Base-by-base conservation (phyloP, 192 early-diverging fungal genomes). In the Coemansia sp. region DNA sequence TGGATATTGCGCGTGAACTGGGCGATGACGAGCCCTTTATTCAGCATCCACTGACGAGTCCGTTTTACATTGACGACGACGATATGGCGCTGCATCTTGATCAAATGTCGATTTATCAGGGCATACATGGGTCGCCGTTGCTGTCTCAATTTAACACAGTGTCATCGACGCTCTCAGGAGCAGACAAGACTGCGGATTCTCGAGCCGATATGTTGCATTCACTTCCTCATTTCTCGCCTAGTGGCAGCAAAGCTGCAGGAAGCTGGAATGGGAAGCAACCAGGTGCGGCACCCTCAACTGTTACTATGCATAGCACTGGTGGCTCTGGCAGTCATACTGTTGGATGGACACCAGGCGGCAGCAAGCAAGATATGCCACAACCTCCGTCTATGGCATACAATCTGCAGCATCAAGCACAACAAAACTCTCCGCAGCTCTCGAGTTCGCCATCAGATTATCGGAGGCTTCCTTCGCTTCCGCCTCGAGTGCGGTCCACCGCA, bases 1-100 rank as follows among this genome's bases (percentile, higher is more conserved):
- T 75, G 23, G 78, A 80, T 54, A 80, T 80, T 72, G 78, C 78
- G 42, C 72, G 78, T 33, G 78, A 80, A 66, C 73, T 80, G 30
- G 68, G 78, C 42, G 70, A 80, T 22, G 78, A 74, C 60, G 72
- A 74, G 31, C 67, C 64, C 6, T 75, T 72, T 55, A 55, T 32
- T 19, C 50, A 39, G 21, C 65, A 66, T 14, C 36, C 56, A 22
- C 53, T 36, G 27, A 63, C 63, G 42, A 80, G 70, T 50, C 70
- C 73, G 36, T 54, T 75, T 21, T 75, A 72, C 21, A 70, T 71
- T 14, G 72, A 80, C 52, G 78, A 71, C 20, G 69, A 63, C 22
- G 78, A 75, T 17, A 66, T 80, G 22, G 62, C 73, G 9, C 63
- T 59, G 2, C 78, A 80, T 33, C 51, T 80, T 4, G 57, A 62